Percentiles rank a stretch among this genome's conserved stretches.
These are phyloP conservation scores for Jimgerdemannia flammicorona DNA, from an alignment of 192 early-diverging fungal genomes.

Conservation along the genomic window DNA sequence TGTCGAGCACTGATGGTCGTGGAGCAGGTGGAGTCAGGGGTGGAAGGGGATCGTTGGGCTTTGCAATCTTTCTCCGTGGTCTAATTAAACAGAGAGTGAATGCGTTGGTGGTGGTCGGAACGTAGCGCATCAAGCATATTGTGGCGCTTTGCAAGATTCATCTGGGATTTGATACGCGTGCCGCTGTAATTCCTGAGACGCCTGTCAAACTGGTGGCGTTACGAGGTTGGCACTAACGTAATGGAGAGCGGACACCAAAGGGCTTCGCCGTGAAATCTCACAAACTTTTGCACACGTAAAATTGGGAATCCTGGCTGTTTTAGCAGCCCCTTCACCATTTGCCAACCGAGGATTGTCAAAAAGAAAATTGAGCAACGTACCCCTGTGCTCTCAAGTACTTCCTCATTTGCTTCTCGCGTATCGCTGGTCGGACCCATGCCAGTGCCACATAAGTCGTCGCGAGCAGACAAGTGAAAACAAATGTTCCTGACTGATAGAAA, in stretches of 20 bases:
- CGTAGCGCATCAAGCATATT: background rate
- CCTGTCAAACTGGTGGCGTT: no score
- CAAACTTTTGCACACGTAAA: no score
- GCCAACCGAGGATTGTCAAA: no score
- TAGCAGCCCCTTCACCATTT: background rate
- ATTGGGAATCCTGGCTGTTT: no score
- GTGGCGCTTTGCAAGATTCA: no score
- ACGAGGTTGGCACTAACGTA: no score
- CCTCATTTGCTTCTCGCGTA: background rate
- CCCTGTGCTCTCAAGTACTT: background rate
- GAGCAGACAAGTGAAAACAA: background rate
- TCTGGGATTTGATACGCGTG: no score
- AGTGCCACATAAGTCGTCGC: background rate
- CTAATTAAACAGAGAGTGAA: background rate
- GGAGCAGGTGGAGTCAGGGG: background rate
- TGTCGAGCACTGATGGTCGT: background rate
- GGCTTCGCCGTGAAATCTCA: no score
- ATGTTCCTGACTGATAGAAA: background rate
- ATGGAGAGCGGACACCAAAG: no score
- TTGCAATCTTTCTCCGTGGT: background rate
- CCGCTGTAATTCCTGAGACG: no score
- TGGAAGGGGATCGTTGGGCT: background rate
- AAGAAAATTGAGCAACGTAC: background rate
- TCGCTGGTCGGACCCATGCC: background rate
- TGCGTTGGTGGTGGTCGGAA: background rate